These are phyloP conservation scores for Primulina eburnea DNA, from an alignment of 257 asterid species.

Conservation along the genomic window DNA sequence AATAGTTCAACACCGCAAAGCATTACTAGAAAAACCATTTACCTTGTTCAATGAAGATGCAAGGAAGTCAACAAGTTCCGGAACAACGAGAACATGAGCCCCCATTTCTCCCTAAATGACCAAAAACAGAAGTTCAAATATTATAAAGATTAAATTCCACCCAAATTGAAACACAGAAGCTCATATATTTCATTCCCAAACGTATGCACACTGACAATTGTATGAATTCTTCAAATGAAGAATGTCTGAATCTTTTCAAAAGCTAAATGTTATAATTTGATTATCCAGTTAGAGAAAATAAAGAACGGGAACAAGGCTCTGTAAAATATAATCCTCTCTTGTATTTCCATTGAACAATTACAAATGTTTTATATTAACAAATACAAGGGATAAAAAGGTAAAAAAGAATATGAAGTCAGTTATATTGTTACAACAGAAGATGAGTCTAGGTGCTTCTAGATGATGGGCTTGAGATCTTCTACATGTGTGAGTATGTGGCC, in stretches of 20 bases:
- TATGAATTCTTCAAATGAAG: slow-evolving; percentile 6
- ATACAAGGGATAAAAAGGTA: too few species aligned
- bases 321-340: too few species aligned
- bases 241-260: slow-evolving; percentile 6
- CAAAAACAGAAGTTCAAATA: slow-evolving; percentile 2
- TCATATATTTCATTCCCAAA: slow-evolving; percentile 8
- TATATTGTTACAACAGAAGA: too few species aligned
- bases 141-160: slow-evolving; percentile 2
- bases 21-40: background rate
- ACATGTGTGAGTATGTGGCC: too few species aligned
- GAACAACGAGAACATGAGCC: slow-evolving; percentile 85
- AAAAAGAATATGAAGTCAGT: too few species aligned
- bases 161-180: slow-evolving; percentile 8
- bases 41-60: slow-evolving; percentile 79
- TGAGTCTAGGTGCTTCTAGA: too few species aligned
- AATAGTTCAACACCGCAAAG: background rate
- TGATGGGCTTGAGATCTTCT: too few species aligned
- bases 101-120: slow-evolving; percentile 80
- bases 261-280: background rate
- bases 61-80: slow-evolving; percentile 85
- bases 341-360: too few species aligned
- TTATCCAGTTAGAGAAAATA: too few species aligned
- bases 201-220: background rate
- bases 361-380: too few species aligned
- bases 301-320: too few species aligned